Conservation (phyloP, 805 yeast genomes). For the Nadsonia fulvescens region DNA sequence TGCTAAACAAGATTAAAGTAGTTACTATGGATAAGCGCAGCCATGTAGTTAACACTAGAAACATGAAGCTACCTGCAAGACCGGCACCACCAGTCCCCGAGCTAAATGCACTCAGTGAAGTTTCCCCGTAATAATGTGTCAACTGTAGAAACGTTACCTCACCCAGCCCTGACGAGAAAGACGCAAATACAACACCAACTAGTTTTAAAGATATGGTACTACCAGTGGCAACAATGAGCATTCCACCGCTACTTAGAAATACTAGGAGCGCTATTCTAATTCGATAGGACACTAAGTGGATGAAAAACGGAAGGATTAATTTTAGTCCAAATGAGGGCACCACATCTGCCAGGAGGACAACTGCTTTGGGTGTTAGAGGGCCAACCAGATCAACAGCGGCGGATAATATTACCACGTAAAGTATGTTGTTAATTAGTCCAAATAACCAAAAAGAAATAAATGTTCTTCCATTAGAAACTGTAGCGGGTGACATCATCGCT, state of each 20-base stretch:
- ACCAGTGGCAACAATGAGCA: constrained; percentile 43
- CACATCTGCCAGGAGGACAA: constrained; percentile 73
- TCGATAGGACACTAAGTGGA: constrained; percentile 46
- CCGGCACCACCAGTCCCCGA: constrained; percentile 97
- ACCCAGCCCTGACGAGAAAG: constrained; percentile 75
- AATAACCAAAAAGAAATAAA: constrained; percentile 48
- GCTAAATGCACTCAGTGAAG: constrained; percentile 72
- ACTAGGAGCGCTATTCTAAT: constrained; percentile 38
- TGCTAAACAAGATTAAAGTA: constrained; percentile 39
- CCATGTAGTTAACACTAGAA: constrained; percentile 55
- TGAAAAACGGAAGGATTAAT: constrained; percentile 57
- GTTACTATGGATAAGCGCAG: constrained; percentile 34
- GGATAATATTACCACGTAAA: constrained; percentile 77
- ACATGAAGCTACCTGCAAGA: constrained; percentile 52
- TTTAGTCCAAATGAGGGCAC: constrained; percentile 65
- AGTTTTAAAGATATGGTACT: constrained; percentile 25
- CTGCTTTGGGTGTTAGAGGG: constrained; percentile 62
- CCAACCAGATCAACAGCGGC: constrained; percentile 92
- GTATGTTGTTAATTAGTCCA: constrained; percentile 74
- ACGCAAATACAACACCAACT: constrained; percentile 61
- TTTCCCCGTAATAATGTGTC: constrained; percentile 52
- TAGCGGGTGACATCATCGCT: too few species aligned
- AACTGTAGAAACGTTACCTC: constrained; percentile 76
- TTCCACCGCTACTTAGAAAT: constrained; percentile 46
- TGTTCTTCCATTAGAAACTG: too few species aligned